Conservation (phyloP, 1,284 basidiomycete genomes). For the Cutaneotrichosporon sp. region DNA sequence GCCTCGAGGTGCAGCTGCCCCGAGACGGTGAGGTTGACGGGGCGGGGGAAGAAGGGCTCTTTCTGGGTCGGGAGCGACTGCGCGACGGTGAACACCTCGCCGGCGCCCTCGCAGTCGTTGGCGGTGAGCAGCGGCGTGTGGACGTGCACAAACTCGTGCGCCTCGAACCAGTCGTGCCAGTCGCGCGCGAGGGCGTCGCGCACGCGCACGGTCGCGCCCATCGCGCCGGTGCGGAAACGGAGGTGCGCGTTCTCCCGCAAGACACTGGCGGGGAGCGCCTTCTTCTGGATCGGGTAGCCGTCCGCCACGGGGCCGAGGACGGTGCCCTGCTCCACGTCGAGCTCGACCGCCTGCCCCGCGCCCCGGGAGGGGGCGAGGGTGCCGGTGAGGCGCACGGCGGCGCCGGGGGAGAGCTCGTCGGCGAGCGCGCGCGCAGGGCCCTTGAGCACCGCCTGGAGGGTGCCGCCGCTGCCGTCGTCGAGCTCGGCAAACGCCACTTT, state of each 20-base stretch:
- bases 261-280: slow-evolving; percentile 70
- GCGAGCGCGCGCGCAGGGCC: slow-evolving; percentile 46
- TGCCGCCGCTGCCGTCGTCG: slow-evolving; percentile 73
- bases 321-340: slow-evolving; percentile 64
- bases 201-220: slow-evolving; percentile 72
- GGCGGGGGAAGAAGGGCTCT: slow-evolving; percentile 43
- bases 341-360: slow-evolving; percentile 69
- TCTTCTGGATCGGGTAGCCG: slow-evolving; percentile 87
- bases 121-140: slow-evolving; percentile 87
- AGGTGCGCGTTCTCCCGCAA: slow-evolving; percentile 81
- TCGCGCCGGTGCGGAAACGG: slow-evolving; percentile 71
- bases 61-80: slow-evolving; percentile 22
- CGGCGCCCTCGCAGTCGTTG: slow-evolving; percentile 96
- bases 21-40: slow-evolving; percentile 90
- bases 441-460: slow-evolving; percentile 75
- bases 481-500: slow-evolving; percentile 79
- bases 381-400: slow-evolving; percentile 69
- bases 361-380: slow-evolving; percentile 67
- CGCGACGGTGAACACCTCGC: slow-evolving; percentile 79
- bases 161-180: slow-evolving; percentile 68
- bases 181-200: slow-evolving; percentile 63
- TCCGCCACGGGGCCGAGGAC: slow-evolving; percentile 73
- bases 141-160: slow-evolving; percentile 72
- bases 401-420: slow-evolving; percentile 64
- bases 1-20: slow-evolving; percentile 95